Evolutionary conservation across 805 yeast genomes (phyloP).

Genomic region (Yamadazyma philogaea): DNA sequence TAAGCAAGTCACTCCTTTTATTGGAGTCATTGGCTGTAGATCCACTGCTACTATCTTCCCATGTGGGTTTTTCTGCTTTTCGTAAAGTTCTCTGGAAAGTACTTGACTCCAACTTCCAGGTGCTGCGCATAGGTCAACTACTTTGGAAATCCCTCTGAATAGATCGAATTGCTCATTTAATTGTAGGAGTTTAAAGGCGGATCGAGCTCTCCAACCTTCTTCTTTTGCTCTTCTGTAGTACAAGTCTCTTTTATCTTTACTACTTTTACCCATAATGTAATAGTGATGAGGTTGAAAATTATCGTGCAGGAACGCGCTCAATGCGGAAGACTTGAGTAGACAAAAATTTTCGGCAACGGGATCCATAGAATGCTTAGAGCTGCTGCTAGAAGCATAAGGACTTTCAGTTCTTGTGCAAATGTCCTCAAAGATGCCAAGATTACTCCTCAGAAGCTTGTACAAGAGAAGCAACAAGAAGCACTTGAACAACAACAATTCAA

Average conservation of each 20-base stretch:
- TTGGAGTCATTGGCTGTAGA: conserved; percentile 95
- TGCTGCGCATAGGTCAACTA: conserved; percentile 97
- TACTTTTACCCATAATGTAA: conserved; percentile 77
- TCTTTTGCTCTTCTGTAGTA: conserved; percentile 94
- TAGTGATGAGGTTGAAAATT: conserved; percentile 7
- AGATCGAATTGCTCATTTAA: conserved; percentile 86
- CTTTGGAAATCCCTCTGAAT: conserved; percentile 69
- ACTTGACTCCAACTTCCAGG: conserved; percentile 98
- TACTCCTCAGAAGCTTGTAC: conserved; percentile 32
- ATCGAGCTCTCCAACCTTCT: conserved; percentile 96
- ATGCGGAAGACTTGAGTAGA: not conserved
- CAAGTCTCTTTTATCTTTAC: conserved; percentile 91
- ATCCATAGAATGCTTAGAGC: conserved; percentile 4
- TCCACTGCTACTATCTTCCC: conserved; percentile 91
- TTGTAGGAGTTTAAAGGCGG: conserved; percentile 91
- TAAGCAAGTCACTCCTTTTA: conserved; percentile 81
- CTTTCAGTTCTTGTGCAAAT: conserved; percentile 13
- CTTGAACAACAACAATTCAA: conserved; percentile 22
- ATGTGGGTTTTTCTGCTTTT: conserved; percentile 35
- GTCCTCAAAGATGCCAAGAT: not conserved
- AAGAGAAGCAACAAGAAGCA: conserved; percentile 23
- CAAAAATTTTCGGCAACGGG: conserved; percentile 7
- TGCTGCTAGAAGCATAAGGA: not conserved
- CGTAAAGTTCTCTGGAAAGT: conserved; percentile 63
- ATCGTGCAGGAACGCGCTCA: not conserved